Base-by-base conservation (phyloP, 2,329 filamentous ascomycete genomes). In the Lachnellula willkommii region DNA sequence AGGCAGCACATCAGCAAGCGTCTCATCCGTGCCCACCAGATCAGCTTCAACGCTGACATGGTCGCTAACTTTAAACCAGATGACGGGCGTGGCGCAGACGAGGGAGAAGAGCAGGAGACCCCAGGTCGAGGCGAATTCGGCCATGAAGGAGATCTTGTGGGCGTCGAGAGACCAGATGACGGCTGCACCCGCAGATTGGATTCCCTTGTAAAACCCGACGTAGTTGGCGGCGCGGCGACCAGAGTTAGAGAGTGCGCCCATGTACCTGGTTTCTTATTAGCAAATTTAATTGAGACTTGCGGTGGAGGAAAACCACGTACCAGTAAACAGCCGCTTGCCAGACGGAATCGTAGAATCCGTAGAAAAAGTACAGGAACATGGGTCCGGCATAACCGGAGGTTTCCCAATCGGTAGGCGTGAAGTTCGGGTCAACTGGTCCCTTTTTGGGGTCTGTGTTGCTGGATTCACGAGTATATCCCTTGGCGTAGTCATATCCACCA, bases 281-380 rank as follows among this genome's bases (percentile, higher is more conserved):
- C 28, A 32, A 12, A 9, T 4, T 32, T 45, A 40, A 26, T 12
- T 4, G 11, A 45, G 11, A 48, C 42, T 53, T 57, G 42, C 60
- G 56, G 40, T 46, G 20, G 47, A 17, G 50, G 24, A 49, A 17
- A 14, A 36, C 35, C 46, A 69, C 77, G 65, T 70, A 81, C 92
- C 92, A 96, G 78, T 97, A 96, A 50, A 92, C 85, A 66, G 79
- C 85, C 0, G 90, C 93, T 76, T 97, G 93, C 87, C 90, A 96
- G 53, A 85, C 82, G 45, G 92, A 90, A 70, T 96, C 93, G 65
- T 86, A 94, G 72, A 94, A 87, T 42, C 90, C 90, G 70, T 94
- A 95, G 73, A 92, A 92, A 66, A 95, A 89, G 76, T 91, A 95
- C 52, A 95, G 74, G 71, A 95, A 90, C 82, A 95, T 89, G 12